Evolutionary conservation across 192 early-diverging fungal genomes (phyloP), one percentile per base, ranked within the genome.

Genomic region (Spizellomyces sp.): DNA sequence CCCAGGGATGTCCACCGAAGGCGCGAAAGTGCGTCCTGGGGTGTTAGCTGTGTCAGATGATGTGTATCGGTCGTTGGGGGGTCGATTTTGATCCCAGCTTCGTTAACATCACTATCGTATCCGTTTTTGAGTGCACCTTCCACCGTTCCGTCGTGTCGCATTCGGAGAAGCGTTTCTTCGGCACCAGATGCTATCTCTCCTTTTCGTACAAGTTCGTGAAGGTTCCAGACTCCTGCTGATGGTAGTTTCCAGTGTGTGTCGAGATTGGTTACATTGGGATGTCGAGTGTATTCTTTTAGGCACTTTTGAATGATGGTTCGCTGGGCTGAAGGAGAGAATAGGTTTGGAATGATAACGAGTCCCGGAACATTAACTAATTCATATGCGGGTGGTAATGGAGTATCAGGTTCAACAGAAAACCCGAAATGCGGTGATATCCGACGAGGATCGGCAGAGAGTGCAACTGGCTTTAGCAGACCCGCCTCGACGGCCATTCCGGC

Each of bases 231-330:
- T 7, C 92, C 91, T 41, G 75, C 63, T 1, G 76, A 58, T 6
- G 90, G 90, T 15, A 93, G 64, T 6, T 76, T 60, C 64, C 93
- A 98, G 71, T 95, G 94, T 15, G 94, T 89, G 69, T 98, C 92
- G 5, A 98, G 84, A 78, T 95, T 98, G 48, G 90, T 89, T 8
- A 89, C 87, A 75, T 94, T 96, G 6, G 96, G 96, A 27, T 87
- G 83, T 27, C 74, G 69, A 4, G 93, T 78, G 68, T 91, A 94
- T n/a, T 92, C 87, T 54, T 84, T 81, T 41, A 98, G 80, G 58
- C 92, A 93, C 43, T 86, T 77, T 67, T 86, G 84, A 10, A 94
- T 86, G 19, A 95, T 67, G 61, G 73, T 71, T 22, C 88, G 82
- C 76, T 98, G 93, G 1, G 86, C 87, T 48, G 80, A 64, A 12